Conservation (phyloP, 2,329 filamentous ascomycete species). For the Thelonectria discophora region DNA sequence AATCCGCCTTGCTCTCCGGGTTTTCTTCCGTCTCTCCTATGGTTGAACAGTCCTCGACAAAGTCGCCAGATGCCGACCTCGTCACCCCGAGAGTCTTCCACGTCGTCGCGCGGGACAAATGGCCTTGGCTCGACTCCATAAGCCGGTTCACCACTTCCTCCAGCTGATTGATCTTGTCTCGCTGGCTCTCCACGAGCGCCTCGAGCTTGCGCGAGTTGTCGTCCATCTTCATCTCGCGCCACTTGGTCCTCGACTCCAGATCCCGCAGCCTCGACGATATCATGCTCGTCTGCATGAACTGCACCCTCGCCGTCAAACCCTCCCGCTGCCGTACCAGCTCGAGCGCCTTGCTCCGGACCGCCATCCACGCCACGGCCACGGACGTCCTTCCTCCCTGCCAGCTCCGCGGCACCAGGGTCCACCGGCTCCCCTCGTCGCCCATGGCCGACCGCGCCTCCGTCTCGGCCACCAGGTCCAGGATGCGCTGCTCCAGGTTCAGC, state of each 20-base stretch:
- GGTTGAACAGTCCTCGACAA: constrained; percentile 19
- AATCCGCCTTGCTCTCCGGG: neutral
- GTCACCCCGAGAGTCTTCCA: constrained; percentile 22
- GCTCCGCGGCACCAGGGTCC: constrained; percentile 50
- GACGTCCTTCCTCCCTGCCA: constrained; percentile 49
- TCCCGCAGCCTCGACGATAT: constrained; percentile 53
- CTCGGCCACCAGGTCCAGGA: constrained; percentile 56
- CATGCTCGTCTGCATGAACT: constrained; percentile 60
- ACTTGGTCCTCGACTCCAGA: constrained; percentile 46
- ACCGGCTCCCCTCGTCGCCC: constrained; percentile 40
- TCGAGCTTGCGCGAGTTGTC: constrained; percentile 41
- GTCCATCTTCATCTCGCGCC: constrained; percentile 44
- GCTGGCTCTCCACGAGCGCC: constrained; percentile 37
- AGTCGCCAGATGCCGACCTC: constrained; percentile 22
- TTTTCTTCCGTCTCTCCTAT: constrained; percentile 9
- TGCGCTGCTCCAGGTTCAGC: constrained; percentile 53
- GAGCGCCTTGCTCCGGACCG: constrained; percentile 54
- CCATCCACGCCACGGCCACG: constrained; percentile 57
- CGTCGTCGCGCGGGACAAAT: constrained; percentile 27
- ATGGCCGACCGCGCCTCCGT: constrained; percentile 47
- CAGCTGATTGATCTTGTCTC: constrained; percentile 37
- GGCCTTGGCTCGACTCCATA: constrained; percentile 16
- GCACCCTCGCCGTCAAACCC: constrained; percentile 54
- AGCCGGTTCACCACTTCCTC: constrained; percentile 33
- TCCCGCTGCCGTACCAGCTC: constrained; percentile 58